A percentile compares a stretch with the other conserved stretches of the same genome.
Conservation (phyloP, 768 basidiomycete genomes). For the Rhizopogon vulgaris region DNA sequence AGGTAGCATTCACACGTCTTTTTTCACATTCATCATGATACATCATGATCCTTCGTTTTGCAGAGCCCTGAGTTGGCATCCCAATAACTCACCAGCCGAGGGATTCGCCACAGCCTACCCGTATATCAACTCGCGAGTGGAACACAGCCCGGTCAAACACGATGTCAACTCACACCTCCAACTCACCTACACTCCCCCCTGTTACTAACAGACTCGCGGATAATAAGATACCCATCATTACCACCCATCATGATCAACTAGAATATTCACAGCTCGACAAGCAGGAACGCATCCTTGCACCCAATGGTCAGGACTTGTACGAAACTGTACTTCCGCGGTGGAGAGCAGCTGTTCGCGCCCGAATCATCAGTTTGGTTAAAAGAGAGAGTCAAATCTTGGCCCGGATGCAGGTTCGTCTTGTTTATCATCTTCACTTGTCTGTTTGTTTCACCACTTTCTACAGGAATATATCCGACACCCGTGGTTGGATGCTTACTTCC, state of each 20-base stretch:
- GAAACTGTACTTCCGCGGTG: conserved; percentile 56
- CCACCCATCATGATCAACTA: not conserved
- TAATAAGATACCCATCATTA: not conserved
- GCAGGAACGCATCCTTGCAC: not conserved
- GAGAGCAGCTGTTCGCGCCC: conserved; percentile 54
- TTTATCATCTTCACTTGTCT: conserved; percentile 1
- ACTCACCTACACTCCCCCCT: not conserved
- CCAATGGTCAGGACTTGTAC: conserved; percentile 46
- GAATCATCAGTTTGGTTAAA: conserved; percentile 45
- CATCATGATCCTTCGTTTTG: no score
- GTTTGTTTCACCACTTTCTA: not conserved
- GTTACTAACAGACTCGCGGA: not conserved
- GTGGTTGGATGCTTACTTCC: conserved; percentile 75
- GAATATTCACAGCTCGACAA: not conserved
- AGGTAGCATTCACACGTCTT: not conserved
- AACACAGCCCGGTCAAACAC: not conserved
- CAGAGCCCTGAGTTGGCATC: no score
- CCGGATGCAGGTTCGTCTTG: conserved; percentile 53
- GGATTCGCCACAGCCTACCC: not conserved
- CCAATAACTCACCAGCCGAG: no score
- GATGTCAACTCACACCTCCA: not conserved
- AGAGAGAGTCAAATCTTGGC: conserved; percentile 59
- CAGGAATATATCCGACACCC: conserved; percentile 54
- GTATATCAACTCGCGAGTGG: not conserved
- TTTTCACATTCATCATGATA: not conserved